Evolutionary conservation across 345 rosid genomes (phyloP), one percentile per base, ranked within the genome.

Genomic region (Euphorbia lathyris): DNA sequence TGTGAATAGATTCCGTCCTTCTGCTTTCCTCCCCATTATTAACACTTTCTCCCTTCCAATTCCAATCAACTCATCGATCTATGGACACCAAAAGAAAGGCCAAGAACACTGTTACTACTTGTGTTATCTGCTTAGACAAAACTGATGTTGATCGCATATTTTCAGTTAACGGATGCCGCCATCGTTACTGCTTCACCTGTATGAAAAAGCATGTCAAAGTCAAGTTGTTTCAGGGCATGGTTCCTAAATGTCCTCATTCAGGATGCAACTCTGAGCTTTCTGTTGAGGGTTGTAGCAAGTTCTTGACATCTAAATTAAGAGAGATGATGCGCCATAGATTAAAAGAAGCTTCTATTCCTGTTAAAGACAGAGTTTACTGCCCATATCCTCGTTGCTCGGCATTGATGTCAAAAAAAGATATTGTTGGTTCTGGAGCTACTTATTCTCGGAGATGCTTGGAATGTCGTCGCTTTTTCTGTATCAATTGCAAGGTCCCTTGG

Each of bases 401-500:
- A 22, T 79, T 94, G 60, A 90, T 94, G 97, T 76, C 83, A 11
- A 85, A 74, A 63, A 73, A 36, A 55, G 72, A 70, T 58, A 58
- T 9, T 60, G 55, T 60, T 48, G 84, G 72, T 65, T 75, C 67
- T 25, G 74, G 81, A 58, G 90, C 84, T n/a, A n/a, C n/a, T n/a
- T n/a, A n/a, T n/a, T n/a, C n/a, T 7, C 84, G 91, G 73, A 85
- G 75, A 77, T 94, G 98, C 77, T 64, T 77, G 74, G 81, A 83
- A 76, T 94, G 98, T 55, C 62, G 61, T 26, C 29, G 34, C 7
- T 67, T 76, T 69, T 88, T 91, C 74, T 94, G 97, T 63, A 72
- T 83, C 45, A 52, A 87, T 43, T 94, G 97, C 87, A 88, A 82
- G 79, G 96, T 82, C 42, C 93, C 89, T n/a, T 94, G 96, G 97